Evolutionary conservation across 768 basidiomycete genomes (phyloP).

Genomic region (Glaciozyma martinii): DNA sequence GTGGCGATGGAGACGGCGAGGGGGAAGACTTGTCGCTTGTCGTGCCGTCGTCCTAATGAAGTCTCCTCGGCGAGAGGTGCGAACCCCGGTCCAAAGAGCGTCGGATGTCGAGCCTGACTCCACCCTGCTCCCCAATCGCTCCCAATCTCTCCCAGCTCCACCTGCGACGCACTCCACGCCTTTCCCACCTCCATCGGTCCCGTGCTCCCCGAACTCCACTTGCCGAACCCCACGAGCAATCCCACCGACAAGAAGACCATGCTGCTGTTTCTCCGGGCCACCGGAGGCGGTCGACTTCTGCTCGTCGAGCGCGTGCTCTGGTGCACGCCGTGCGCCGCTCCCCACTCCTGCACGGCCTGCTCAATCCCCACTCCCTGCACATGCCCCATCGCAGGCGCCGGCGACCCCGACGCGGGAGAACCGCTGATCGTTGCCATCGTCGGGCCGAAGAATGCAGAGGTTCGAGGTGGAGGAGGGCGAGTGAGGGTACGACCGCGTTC

Average conservation of each 20-base stretch:
- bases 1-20: conserved; percentile 1
- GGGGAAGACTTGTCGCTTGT: conserved; percentile 4
- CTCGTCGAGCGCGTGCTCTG: conserved; percentile 17
- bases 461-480: not conserved
- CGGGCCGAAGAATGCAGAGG: conserved; percentile 4
- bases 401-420: conserved; percentile 8
- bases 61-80: not conserved
- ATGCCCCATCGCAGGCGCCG: not conserved
- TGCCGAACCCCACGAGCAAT: conserved; percentile 22
- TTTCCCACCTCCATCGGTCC: not conserved
- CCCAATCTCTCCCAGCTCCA: not conserved
- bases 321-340: not conserved
- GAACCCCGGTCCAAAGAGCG: not conserved
- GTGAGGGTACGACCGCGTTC: conserved; percentile 25
- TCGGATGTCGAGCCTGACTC: not conserved
- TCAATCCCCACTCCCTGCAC: not conserved
- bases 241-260: conserved; percentile 33
- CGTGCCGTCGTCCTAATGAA: not conserved
- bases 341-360: not conserved
- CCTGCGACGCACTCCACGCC: conserved; percentile 5
- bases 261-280: conserved; percentile 36
- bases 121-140: not conserved
- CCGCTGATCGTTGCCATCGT: conserved; percentile 22
- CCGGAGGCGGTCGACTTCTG: conserved; percentile 26
- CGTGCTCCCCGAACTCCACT: conserved; percentile 6